These are phyloP conservation scores for Draba incana DNA, from an alignment of 345 rosid species.

Conservation along the genomic window DNA sequence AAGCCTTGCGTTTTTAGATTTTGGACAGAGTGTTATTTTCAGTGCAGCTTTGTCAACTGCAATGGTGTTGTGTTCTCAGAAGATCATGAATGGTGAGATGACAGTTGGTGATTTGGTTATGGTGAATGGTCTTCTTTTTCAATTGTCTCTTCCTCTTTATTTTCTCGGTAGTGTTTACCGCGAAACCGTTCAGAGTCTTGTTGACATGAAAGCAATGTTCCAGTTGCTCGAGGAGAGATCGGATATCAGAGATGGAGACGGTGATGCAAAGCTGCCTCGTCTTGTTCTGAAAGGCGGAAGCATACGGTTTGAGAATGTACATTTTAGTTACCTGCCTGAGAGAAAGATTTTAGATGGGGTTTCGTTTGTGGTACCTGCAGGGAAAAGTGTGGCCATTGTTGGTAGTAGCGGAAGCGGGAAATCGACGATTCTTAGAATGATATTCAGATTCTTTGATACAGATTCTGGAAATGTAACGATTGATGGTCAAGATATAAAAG, in stretches of 20 bases:
- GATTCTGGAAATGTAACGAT: conserved; percentile 77
- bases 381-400: conserved; percentile 93
- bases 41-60: conserved; percentile 83
- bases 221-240: conserved; percentile 85
- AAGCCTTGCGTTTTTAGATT: conserved; percentile 86
- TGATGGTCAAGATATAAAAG: conserved; percentile 80
- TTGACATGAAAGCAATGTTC: conserved; percentile 92
- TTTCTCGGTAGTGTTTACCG: conserved; percentile 97
- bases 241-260: conserved; percentile 67
- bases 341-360: conserved; percentile 89
- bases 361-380: conserved; percentile 83
- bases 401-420: conserved; percentile 97
- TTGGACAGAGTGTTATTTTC: conserved; percentile 88
- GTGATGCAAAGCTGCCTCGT: conserved; percentile 63
- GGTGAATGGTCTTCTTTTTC: conserved; percentile 98
- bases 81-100: conserved; percentile 82
- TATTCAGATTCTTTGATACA: conserved; percentile 81
- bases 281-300: conserved; percentile 72
- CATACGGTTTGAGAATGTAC: conserved; percentile 76
- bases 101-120: conserved; percentile 97
- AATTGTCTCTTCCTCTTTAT: conserved; percentile 90
- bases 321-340: conserved; percentile 75
- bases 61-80: conserved; percentile 88
- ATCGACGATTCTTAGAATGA: conserved; percentile 89
- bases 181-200: conserved; percentile 89